phyloP scores from a whole-genome alignment of 805 yeast genomes.

The Kluyveromyces dobzhanskii region DNA sequence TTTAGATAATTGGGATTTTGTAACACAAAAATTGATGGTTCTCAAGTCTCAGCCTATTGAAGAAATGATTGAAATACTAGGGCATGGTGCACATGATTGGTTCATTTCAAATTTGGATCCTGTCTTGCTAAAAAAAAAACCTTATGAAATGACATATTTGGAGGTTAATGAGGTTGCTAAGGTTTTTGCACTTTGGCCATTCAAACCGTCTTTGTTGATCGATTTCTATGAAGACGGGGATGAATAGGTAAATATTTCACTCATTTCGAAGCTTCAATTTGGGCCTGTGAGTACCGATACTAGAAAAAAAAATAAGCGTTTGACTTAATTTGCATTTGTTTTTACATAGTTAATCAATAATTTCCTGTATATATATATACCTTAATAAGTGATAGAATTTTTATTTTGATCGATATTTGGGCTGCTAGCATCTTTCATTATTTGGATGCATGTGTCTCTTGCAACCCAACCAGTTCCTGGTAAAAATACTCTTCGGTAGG shows the following conservation, averaged over 20 bases:
- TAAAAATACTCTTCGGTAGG: conserved; percentile 36
- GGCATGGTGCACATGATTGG: conserved; percentile 60
- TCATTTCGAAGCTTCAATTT: too few species aligned
- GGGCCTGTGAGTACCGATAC: too few species aligned
- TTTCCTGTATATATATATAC: background rate
- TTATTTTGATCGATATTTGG: background rate
- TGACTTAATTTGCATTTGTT: too few species aligned
- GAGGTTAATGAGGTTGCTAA: conserved; percentile 36
- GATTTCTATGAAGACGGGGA: conserved; percentile 2
- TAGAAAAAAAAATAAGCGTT: too few species aligned
- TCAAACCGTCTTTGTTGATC: conserved; percentile 34
- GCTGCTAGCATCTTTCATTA: conserved; percentile 2
- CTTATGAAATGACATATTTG: conserved; percentile 41
- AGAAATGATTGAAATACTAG: conserved; percentile 47
- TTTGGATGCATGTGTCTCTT: conserved; percentile 14
- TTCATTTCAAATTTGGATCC: conserved; percentile 1
- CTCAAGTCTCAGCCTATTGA: conserved; percentile 36
- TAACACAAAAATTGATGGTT: conserved; percentile 53
- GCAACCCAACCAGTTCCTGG: conserved; percentile 49
- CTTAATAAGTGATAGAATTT: background rate
- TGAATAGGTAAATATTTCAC: background rate
- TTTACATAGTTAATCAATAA: background rate
- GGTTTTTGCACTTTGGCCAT: conserved; percentile 55
- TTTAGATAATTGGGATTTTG: conserved; percentile 56
- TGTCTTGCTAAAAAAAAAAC: conserved; percentile 36